Base-by-base conservation (phyloP, 768 basidiomycete genomes). In the Suillus sp. region DNA sequence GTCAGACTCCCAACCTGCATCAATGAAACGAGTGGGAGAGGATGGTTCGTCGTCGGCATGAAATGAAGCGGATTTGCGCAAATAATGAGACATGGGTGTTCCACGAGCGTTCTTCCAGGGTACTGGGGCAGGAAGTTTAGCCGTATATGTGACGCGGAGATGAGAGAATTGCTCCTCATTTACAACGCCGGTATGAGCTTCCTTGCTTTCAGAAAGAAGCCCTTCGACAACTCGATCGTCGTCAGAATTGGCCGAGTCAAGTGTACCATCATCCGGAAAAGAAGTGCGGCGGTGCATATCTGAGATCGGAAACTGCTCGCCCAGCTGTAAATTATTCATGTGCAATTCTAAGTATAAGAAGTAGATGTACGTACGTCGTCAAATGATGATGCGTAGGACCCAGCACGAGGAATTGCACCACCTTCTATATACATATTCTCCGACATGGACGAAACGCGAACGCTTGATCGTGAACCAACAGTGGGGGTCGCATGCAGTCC, bases 1-100 rank as follows among this genome's bases (percentile, higher is more conserved):
- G 77, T 83, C 56, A 40, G 56, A 57, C 64, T 83, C 86, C 86
- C 86, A 87, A 22, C 84, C 85, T 38, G 84, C 84, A 61, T 83
- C 79, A 65, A 84, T 77, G 59, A 86, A 81, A 70, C 76, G 81
- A 34, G 85, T 84, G 27, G 80, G 81, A 27, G 81, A 77, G 48
- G 75, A 75, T 64, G 78, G 67, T 48, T 75, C 75, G 65, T 77
- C 75, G 48, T 77, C 75, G 43, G 72, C 72, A 54, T 74, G 65
- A 64, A 82, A 81, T 40, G 78, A 78, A 62, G 72, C 72, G 27
- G 80, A 74, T 68, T 81, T 80, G 59, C 70, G 76, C 69, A 75
- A 64, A 70, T 77, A 75, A 69, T 76, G 71, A 1, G 75, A 70
- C 74, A 75, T 76, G 61, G 74, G 74, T 60, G 74, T 73, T 62